Conservation (phyloP, 2,329 filamentous ascomycete genomes). For the Botrytis fragariae region DNA sequence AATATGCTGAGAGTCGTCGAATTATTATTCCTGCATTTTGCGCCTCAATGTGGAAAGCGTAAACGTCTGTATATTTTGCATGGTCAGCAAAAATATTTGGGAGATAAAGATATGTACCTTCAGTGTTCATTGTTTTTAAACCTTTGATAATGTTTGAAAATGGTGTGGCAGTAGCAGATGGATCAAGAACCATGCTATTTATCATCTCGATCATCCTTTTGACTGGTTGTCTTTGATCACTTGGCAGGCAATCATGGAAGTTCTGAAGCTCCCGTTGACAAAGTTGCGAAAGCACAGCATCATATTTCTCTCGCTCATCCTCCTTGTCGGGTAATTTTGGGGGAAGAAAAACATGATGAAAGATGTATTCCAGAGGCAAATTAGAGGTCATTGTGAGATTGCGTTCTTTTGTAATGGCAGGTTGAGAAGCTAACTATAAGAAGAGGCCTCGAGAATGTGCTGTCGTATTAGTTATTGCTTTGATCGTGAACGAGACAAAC, state of each 20-base stretch:
- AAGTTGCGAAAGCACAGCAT: conserved; percentile 21
- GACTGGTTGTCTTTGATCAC: not conserved
- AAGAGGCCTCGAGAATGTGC: too few species aligned
- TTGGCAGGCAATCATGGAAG: conserved; percentile 1
- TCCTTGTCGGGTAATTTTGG: conserved; percentile 46
- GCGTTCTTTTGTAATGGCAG: too few species aligned
- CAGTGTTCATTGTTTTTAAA: not conserved
- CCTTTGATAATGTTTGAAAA: not conserved
- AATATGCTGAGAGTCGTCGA: conserved; percentile 27
- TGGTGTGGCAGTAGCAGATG: not conserved
- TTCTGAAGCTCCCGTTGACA: conserved; percentile 7
- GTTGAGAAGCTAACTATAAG: not conserved
- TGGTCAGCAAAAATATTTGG: not conserved
- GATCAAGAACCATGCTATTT: not conserved
- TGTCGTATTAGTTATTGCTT: too few species aligned
- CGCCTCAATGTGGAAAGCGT: conserved; percentile 43
- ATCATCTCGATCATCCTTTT: conserved; percentile 1
- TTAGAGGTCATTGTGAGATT: not conserved
- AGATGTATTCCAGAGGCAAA: conserved; percentile 36
- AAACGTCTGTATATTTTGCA: conserved; percentile 25
- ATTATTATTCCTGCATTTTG: conserved; percentile 50
- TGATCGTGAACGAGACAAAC: too few species aligned
- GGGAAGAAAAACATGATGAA: conserved; percentile 50
- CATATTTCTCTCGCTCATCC: conserved; percentile 25
- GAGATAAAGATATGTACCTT: not conserved